Percentiles rank a stretch among this genome's conserved stretches.
Evolutionary conservation across 495 filamentous ascomycete species (phyloP).

Genomic region (Staphylotrichum longicolle): DNA sequence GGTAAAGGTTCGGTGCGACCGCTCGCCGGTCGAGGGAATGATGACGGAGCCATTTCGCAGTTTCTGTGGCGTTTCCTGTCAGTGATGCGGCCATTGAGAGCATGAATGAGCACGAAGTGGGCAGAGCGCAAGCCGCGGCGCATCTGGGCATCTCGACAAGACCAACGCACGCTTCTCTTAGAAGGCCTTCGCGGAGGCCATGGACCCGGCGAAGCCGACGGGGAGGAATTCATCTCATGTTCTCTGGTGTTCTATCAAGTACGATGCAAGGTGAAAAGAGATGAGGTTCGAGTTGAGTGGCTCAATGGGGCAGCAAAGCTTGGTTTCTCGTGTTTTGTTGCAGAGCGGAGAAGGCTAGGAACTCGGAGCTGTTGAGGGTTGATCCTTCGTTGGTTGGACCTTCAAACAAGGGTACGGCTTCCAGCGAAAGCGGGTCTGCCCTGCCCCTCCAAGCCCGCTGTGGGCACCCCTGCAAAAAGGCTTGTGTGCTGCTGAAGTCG

Average conservation of each 20-base stretch:
- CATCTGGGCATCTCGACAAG: neutral
- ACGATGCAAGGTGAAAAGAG: too few species aligned
- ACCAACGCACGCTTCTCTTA: conserved; percentile 37
- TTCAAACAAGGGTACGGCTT: neutral
- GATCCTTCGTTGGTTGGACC: conserved; percentile 6
- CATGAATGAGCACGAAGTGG: neutral
- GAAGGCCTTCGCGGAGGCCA: conserved; percentile 38
- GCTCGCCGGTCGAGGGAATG: conserved; percentile 59
- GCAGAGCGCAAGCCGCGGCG: neutral
- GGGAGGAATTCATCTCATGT: conserved; percentile 34
- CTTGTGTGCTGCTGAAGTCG: neutral
- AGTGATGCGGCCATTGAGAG: neutral
- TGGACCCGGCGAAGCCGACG: conserved; percentile 29
- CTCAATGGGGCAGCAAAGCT: too few species aligned
- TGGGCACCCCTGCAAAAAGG: neutral
- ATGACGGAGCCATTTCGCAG: conserved; percentile 62
- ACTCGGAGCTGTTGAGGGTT: neutral
- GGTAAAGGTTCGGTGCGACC: conserved; percentile 56
- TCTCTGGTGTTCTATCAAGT: neutral
- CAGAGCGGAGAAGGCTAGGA: neutral
- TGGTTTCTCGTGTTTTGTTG: neutral
- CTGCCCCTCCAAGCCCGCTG: neutral
- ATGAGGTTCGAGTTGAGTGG: neutral
- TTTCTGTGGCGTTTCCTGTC: conserved; percentile 38
- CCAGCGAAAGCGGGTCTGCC: too few species aligned